Percentiles rank a stretch among this genome's conserved stretches.
These are phyloP conservation scores for Cryphonectria nitschkei DNA, from an alignment of 2,329 filamentous ascomycete genomes.

Conservation along the genomic window DNA sequence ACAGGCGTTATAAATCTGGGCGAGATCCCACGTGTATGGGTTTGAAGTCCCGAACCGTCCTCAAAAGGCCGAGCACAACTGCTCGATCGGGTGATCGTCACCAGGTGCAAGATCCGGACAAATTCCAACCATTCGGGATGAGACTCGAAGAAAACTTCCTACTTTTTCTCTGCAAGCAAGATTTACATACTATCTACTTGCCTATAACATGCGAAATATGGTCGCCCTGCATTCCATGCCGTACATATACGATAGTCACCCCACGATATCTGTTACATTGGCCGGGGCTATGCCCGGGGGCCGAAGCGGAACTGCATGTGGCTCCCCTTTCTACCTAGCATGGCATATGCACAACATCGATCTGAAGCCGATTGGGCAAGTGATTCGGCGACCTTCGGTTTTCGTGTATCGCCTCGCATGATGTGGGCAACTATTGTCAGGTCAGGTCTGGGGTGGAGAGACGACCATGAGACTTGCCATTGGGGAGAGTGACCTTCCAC, in stretches of 20 bases:
- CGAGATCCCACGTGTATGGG: background rate
- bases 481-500: background rate
- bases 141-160: background rate
- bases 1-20: background rate
- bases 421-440: background rate
- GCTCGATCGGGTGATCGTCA: background rate
- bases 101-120: background rate
- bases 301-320: background rate
- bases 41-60: background rate
- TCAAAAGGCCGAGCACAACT: background rate
- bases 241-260: background rate
- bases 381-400: conserved; percentile 7
- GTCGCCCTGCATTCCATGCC: background rate
- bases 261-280: background rate
- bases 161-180: background rate
- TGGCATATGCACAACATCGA: conserved; percentile 1
- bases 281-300: background rate
- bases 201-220: background rate
- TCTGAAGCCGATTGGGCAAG: background rate
- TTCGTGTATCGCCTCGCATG: background rate
- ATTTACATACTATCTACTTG: background rate
- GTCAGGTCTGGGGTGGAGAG: background rate
- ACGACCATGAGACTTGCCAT: background rate
- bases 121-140: background rate
- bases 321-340: background rate